phyloP scores from a whole-genome alignment of 331 rosid species.

The Malus hybrid region DNA sequence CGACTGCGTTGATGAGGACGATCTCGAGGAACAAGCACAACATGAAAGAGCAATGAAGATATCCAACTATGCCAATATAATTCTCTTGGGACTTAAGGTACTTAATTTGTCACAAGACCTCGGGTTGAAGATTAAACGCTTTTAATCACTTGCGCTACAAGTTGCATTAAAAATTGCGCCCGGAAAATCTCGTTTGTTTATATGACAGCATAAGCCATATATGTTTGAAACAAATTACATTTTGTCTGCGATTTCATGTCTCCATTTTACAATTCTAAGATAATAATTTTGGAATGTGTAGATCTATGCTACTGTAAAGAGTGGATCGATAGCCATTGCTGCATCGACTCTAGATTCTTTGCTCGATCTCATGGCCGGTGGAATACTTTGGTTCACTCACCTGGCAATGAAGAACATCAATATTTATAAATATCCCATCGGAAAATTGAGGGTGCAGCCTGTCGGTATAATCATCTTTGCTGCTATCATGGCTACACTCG shows the following conservation, averaged over 20 bases:
- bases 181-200: too few relatives aligned
- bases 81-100: constrained; percentile 44
- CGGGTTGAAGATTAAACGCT: background rate
- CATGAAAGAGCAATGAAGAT: constrained; percentile 49
- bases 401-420: constrained; percentile 71
- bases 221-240: background rate
- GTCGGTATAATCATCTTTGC: constrained; percentile 94
- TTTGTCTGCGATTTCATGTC: background rate
- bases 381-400: constrained; percentile 91
- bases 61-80: constrained; percentile 37
- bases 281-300: constrained; percentile 12
- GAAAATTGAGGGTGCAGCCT: constrained; percentile 88
- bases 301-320: constrained; percentile 78
- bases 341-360: constrained; percentile 94
- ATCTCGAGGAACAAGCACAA: constrained; percentile 16
- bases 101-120: background rate
- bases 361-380: constrained; percentile 94
- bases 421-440: constrained; percentile 73
- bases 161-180: too few relatives aligned
- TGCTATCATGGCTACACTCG: constrained; percentile 93
- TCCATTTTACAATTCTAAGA: background rate
- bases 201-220: background rate
- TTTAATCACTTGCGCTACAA: too few relatives aligned
- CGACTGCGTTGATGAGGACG: constrained; percentile 16
- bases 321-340: constrained; percentile 93